Evolutionary conservation across 345 rosid species (phyloP).

Genomic region (Acer campestre): DNA sequence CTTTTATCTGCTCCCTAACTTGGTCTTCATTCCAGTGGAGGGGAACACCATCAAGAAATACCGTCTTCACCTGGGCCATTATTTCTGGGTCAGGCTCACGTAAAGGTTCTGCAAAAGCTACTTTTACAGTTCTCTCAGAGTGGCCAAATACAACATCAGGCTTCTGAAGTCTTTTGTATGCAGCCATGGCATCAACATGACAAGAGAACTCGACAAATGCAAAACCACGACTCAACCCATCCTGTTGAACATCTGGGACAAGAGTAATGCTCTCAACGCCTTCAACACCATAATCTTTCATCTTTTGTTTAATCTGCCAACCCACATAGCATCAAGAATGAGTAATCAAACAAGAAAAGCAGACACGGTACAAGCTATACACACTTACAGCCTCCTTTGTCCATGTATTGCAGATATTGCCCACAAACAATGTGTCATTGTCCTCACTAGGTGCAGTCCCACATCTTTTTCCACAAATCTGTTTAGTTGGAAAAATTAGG

Average conservation of each 20-base stretch:
- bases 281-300: constrained; percentile 58
- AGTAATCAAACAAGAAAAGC: constrained; percentile 17
- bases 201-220: constrained; percentile 69
- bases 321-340: constrained; percentile 18
- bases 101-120: constrained; percentile 69
- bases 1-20: constrained; percentile 43
- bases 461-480: constrained; percentile 69
- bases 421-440: constrained; percentile 62
- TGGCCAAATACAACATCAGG: constrained; percentile 71
- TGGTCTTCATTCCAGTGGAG: constrained; percentile 62
- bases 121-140: constrained; percentile 66
- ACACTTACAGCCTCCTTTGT: constrained; percentile 68
- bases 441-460: constrained; percentile 72
- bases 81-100: constrained; percentile 67
- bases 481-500: constrained; percentile 17
- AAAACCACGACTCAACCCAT: constrained; percentile 72
- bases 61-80: constrained; percentile 67
- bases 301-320: constrained; percentile 56
- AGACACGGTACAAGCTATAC: constrained; percentile 11
- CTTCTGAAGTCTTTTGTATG: constrained; percentile 67
- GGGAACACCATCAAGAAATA: constrained; percentile 69
- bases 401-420: constrained; percentile 74
- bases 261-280: constrained; percentile 57
- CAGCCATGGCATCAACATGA: constrained; percentile 64
- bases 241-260: constrained; percentile 59